Base-by-base conservation (phyloP, 2,329 filamentous ascomycete genomes). In the Achaetomium macrosporum region DNA sequence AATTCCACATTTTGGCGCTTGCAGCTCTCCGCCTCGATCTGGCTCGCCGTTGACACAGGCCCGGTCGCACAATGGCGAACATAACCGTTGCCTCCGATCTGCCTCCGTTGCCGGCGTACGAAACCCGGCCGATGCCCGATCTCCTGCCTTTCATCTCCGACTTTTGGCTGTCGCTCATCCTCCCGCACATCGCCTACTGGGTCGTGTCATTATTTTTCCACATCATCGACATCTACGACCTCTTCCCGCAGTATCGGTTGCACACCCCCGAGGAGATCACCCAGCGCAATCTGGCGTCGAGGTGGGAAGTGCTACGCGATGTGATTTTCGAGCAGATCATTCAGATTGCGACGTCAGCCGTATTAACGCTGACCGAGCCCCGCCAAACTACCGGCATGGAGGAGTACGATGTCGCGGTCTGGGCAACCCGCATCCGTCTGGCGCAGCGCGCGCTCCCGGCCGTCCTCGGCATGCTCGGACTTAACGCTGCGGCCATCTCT, bases 221-320 rank as follows among this genome's bases (percentile, higher is more conserved):
- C 75, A 66, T 84, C 61, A 84, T 97, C 65, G 93, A 99, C 71
- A 76, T 84, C 54, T 84, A 85, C 71, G 89, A 96, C 69, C 74
- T 92, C 36, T 95, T 92, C 68, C 85, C 91, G 16, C 83, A 95
- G 64, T 96, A 97, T 72, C 87, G 93, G 58, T 78, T 99, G 40
- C 93, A 99, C 72, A 97, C 93, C 0, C 93, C 93, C 13, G 90
- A 90, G 48, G 92, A 97, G 71, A 87, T 97, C 58, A 68, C 84
- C 35, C 88, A 89, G 69, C 83, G 91, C 63, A 96, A 96, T 71
- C 89, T 89, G 65, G 92, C 90, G 49, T 82, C 87, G 43, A 83
- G 90, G 57, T 88, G 81, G 72, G 86, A 96, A 64, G 90, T 96
- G 3, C 82, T 92, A 58, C 85, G 88, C 68, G 92, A 97, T 75